Conservation (phyloP, 768 basidiomycete species). For the Boletus pseudopeckii region DNA sequence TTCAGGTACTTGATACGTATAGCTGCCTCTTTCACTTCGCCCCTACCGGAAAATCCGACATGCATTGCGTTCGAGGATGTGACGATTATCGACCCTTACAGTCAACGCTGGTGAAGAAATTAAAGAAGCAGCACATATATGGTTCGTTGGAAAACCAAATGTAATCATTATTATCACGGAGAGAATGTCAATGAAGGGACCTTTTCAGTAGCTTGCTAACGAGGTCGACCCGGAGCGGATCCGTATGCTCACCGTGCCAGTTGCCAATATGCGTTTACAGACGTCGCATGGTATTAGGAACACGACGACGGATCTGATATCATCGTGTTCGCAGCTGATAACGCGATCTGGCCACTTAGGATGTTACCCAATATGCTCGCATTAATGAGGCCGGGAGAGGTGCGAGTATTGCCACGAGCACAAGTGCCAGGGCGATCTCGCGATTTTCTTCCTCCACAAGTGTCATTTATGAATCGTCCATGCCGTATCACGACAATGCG, state of each 20-base stretch:
- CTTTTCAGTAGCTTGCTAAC: conserved; percentile 85
- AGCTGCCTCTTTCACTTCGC: conserved; percentile 58
- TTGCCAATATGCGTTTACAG: conserved; percentile 90
- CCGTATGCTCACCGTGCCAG: conserved; percentile 34
- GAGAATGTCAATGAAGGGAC: conserved; percentile 65
- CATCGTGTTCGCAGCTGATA: conserved; percentile 89
- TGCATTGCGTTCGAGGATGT: conserved; percentile 75
- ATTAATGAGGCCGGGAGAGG: no score
- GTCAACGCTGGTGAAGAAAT: conserved; percentile 96
- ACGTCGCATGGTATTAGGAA: conserved; percentile 93
- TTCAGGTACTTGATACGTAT: conserved; percentile 84
- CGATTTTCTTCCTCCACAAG: no score
- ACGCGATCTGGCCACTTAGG: conserved; percentile 93
- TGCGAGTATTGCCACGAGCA: no score
- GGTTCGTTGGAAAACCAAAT: conserved; percentile 90
- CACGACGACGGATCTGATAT: conserved; percentile 88
- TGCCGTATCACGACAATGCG: no score
- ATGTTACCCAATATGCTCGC: conserved; percentile 82
- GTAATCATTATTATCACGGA: conserved; percentile 69
- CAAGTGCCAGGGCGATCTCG: no score
- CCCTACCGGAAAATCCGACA: conserved; percentile 79
- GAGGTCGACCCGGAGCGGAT: conserved; percentile 77
- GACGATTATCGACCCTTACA: conserved; percentile 86
- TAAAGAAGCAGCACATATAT: conserved; percentile 87
- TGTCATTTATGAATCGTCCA: no score